Evolutionary conservation across 2,329 filamentous ascomycete species (phyloP), one percentile per base, ranked within the genome.

Genomic region (Aspergillus tanneri): DNA sequence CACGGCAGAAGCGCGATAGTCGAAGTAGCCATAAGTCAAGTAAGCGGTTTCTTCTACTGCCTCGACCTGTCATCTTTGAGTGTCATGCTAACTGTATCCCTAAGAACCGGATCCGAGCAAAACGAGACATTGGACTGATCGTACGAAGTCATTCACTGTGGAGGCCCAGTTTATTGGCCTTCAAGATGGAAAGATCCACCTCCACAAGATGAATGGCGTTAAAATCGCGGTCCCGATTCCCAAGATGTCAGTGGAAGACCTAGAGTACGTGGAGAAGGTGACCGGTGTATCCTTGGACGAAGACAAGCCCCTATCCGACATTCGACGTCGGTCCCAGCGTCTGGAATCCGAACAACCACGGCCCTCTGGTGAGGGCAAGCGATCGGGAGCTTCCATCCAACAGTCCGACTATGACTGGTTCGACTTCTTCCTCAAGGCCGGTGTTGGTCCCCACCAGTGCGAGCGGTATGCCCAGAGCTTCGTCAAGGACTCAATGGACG

Each of bases 171-270:
- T 97, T 64, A 83, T 99, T 43, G 92, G 90, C 22, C 80, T 97
- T 43, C 90, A 90, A 67, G 93, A 97, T 66, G 90, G 91, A 55
- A 97, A 97, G 71, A 95, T 99, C 57, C 95, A 99, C 70, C 77
- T 99, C 18, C 93, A 99, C 76, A 99, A 99, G 75, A 81, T 90
- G 72, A 99, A 99, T 66, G 93, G 93, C 28, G 90, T 99, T 61
- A 97, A 97, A 72, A 99, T 99, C 70, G 93, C 93, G 7, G 93
- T 99, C 3, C 93, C 93, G 2, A 83, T 97, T 22, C 78, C 84
- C 30, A 99, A 99, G 69, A 99, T 99, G 93, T 95, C 92, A 1
- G 79, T 90, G 34, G 88, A 92, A 63, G 93, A 99, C 71, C 78
- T 99, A 30, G 92, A 96, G 71, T 97, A 95, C 62, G 92, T 99